A percentile compares a stretch with the other conserved stretches of the same genome.
These are phyloP conservation scores for Penicillium sp. DNA, from an alignment of 2,329 filamentous ascomycete species.

Conservation along the genomic window DNA sequence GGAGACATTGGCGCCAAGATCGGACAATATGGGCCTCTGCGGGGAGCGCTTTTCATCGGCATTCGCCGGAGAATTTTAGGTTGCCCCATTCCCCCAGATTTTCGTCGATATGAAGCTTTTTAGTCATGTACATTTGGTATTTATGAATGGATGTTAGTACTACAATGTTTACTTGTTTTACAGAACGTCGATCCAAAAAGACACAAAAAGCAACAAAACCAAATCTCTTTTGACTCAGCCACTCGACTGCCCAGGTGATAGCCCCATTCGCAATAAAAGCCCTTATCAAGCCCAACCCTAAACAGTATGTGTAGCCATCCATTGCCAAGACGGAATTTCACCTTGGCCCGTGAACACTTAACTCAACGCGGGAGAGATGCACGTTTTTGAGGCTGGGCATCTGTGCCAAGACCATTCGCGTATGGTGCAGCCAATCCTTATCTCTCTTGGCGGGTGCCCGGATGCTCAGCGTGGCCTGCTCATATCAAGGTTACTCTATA, in stretches of 20 bases:
- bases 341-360: neutral
- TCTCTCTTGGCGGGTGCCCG: slow-evolving; percentile 1
- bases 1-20: slow-evolving; percentile 9
- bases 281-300: neutral
- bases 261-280: neutral
- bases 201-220: neutral
- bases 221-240: neutral
- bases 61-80: neutral
- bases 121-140: neutral
- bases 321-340: neutral
- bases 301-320: neutral
- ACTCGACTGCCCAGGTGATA: neutral
- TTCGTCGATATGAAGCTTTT: neutral
- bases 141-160: too few relatives aligned
- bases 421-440: slow-evolving; percentile 3
- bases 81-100: neutral
- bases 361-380: neutral
- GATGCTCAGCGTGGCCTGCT: neutral
- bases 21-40: neutral
- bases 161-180: too few relatives aligned
- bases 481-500: neutral
- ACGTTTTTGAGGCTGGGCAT: neutral
- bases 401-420: neutral
- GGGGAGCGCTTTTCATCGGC: slow-evolving; percentile 1
- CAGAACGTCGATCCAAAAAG: neutral